Evolutionary conservation across 345 rosid species (phyloP), one percentile per base, ranked within the genome.

Genomic region (Zanthoxylum bungeanum): DNA sequence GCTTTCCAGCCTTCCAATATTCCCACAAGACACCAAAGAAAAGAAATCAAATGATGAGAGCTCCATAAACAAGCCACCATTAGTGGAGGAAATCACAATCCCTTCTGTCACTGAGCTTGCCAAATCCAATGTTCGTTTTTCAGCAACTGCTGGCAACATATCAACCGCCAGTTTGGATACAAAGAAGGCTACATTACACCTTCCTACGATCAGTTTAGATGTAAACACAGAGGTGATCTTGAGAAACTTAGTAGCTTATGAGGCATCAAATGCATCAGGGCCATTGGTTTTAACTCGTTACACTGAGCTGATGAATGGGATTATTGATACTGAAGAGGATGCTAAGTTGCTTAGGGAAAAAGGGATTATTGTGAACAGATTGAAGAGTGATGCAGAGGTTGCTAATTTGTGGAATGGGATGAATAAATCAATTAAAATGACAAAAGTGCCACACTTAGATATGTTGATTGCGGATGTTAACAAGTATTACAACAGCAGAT

Each of bases 331-430:
- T 0, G 84, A 60, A 7, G 94, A 84, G 64, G 98, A 91, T 47
- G 88, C 82, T 67, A 81, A 77, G 73, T 37, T 87, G 42, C 89
- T 93, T 5, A 89, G 97, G 70, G 89, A 86, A 75, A 75, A 73
- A 64, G 91, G 92, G 30, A 79, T 90, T 28, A 64, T 44, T 0
- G 19, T 44, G 49, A 44, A 14, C n/a, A 14, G 19, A 44, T 44
- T 44, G 16, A 44, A 44, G 82, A 88, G 86, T n/a, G 93, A 92
- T 28, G 42, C 44, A 63, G 95, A 91, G 76, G 95, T 74, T 33
- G 93, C 96, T 1, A 78, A 79, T 10, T 46, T 91, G 68, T 88
- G 93, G 90, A 93, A 93, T 66, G 93, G 95, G 70, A 89, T 91
- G 93, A 93, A 80, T 68, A 88, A 78, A 70, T 87, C 88, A 0